Evolutionary conservation across 441 rosid species (phyloP).

Genomic region (Breynia disticha): DNA sequence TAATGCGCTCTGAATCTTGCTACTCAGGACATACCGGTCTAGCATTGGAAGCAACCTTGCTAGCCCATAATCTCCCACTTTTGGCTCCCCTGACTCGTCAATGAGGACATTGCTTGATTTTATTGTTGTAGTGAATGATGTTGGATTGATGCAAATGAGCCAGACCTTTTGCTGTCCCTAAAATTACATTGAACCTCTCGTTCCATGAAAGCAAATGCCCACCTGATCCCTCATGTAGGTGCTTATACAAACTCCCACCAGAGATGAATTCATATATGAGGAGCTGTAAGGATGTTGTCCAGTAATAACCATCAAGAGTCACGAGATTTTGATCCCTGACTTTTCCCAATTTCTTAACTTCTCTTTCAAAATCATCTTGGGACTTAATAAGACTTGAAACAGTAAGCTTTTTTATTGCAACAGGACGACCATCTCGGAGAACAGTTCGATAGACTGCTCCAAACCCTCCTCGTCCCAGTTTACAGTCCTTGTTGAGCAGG

Average conservation of each 20-base stretch:
- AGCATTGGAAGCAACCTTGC: constrained; percentile 65
- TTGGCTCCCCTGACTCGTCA: constrained; percentile 61
- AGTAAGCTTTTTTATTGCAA: constrained; percentile 89
- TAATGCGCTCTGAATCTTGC: constrained; percentile 89
- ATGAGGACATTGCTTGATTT: constrained; percentile 82
- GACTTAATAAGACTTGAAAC: constrained; percentile 71
- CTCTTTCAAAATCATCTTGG: constrained; percentile 77
- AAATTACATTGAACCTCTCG: constrained; percentile 63
- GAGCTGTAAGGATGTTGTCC: constrained; percentile 81
- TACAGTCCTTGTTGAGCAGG: constrained; percentile 85
- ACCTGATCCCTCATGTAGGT: constrained; percentile 47
- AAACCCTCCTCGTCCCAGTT: constrained; percentile 90
- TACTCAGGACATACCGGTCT: constrained; percentile 77
- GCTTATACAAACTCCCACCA: constrained; percentile 66
- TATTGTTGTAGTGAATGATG: constrained; percentile 75
- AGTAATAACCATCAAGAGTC: constrained; percentile 78
- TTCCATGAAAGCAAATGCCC: constrained; percentile 54
- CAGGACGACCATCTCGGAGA: constrained; percentile 63
- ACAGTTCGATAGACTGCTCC: constrained; percentile 79
- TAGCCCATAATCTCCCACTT: constrained; percentile 81
- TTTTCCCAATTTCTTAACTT: constrained; percentile 63
- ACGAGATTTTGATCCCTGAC: constrained; percentile 66
- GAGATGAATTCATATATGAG: constrained; percentile 68
- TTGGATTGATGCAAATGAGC: constrained; percentile 68
- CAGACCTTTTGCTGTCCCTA: constrained; percentile 80